Base-by-base conservation (phyloP, 208 protist species). In the Herpetomonas tarakana region DNA sequence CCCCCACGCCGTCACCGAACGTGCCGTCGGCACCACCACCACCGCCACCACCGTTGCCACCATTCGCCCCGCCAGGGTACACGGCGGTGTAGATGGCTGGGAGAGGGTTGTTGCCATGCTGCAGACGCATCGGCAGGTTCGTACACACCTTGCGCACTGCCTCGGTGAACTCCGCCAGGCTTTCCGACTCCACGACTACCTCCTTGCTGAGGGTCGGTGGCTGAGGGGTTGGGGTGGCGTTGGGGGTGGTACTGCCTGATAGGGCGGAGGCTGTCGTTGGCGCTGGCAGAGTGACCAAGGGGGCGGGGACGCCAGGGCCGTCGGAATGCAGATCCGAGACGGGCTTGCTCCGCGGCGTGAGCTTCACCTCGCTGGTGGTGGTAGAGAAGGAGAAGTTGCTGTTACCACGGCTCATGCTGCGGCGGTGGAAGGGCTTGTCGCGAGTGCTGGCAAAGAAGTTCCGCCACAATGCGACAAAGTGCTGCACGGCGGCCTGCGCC, bases 391-490 rank as follows among this genome's bases (percentile, higher is more conserved):
- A 18, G n/a, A 50, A 16, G 30, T 29, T 56, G 25, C n/a, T 51
- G 7, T 51, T 52, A 27, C 52, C 47, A n/a, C 52, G 49, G 14
- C 59, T 68, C 18, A 58, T 25, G 38, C 53, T 52, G 35, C 53
- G 60, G 41, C 19, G 58, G 26, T 31, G 66, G 9, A 44, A 22
- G 22, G 82, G 58, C 47, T 69, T 65, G 46, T 88, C 81, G 21
- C 65, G 63, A 31, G 85, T 58, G 27, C 35, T 67, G 19, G 51
- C 30, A 56, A 93, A 74, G 58, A 91, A 87, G 29, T 65, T 65
- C 6, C 44, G 39, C 71, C 80, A 93, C 67, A 81, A 62, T 18
- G 53, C 54, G 9, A 93, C 29, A 78, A 78, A 93, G 28, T 53
- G 64, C 56, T 68, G 68, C 50, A 90, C 63, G 24, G 67, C 69